Percentiles rank a stretch among this genome's conserved stretches.
These are phyloP conservation scores for Jaminaea rosea DNA, from an alignment of 1,284 basidiomycete genomes.

Conservation along the genomic window DNA sequence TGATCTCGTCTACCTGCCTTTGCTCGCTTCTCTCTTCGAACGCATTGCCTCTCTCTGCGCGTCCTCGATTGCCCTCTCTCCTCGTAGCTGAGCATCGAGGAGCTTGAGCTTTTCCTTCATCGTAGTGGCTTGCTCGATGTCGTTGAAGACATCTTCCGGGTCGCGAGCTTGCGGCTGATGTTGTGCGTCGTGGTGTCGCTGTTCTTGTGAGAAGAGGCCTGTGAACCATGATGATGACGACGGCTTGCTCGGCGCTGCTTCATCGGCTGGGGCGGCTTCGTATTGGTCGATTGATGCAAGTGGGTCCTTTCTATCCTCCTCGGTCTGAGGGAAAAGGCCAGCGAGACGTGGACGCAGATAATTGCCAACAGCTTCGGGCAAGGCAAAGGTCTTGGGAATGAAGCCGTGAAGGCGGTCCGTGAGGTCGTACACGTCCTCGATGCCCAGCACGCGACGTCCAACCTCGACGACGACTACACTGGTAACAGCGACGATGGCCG, in stretches of 20 bases:
- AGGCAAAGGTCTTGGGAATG: background rate
- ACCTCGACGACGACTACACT: background rate
- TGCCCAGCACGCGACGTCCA: background rate
- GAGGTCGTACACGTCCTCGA: constrained; percentile 1
- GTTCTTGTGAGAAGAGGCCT: too few species aligned
- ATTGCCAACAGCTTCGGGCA: background rate
- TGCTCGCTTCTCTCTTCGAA: background rate
- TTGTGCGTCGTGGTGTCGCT: too few species aligned
- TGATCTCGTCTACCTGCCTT: too few species aligned
- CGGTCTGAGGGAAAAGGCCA: background rate
- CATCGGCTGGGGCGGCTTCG: background rate
- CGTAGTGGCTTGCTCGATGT: background rate
- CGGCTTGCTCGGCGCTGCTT: too few species aligned
- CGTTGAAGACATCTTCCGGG: background rate
- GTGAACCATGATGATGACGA: too few species aligned
- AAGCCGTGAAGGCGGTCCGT: background rate
- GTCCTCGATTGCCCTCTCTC: background rate
- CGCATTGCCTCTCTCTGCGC: background rate
- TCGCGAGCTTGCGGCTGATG: too few species aligned
- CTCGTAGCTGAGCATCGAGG: background rate
- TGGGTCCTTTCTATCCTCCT: background rate
- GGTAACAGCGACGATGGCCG: background rate
- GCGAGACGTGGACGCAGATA: background rate
- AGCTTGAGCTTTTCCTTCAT: background rate
- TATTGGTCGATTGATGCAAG: background rate